A percentile compares a stretch with the other conserved stretches of the same genome.
Evolutionary conservation across 225 moss, liverwort and hornwort species (phyloP).

Genomic region (Sphagnum contortum): DNA sequence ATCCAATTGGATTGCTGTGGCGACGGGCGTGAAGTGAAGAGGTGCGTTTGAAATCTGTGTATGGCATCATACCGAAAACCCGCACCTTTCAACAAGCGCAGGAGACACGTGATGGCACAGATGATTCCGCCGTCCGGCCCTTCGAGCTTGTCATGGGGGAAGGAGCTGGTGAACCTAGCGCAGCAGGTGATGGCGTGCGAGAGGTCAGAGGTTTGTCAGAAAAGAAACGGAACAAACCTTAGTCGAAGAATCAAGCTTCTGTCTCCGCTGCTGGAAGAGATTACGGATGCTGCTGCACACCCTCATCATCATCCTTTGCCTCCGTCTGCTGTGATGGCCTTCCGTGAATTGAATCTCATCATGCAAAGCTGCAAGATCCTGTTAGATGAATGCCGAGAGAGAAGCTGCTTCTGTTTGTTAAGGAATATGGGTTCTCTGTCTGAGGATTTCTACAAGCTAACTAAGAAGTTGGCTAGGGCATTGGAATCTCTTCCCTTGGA

Average conservation of each 20-base stretch:
- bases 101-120: too few relatives aligned
- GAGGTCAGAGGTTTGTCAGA: too few relatives aligned
- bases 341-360: constrained; percentile 42
- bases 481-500: constrained; percentile 40
- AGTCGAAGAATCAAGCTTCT: constrained; percentile 27
- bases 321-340: constrained; percentile 26
- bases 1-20: too few relatives aligned
- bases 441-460: constrained; percentile 36
- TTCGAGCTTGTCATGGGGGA: too few relatives aligned
- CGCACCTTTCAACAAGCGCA: too few relatives aligned
- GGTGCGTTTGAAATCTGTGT: too few relatives aligned
- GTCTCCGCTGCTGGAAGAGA: constrained; percentile 48
- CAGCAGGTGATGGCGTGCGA: too few relatives aligned
- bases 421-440: constrained; percentile 34
- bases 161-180: too few relatives aligned
- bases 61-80: too few relatives aligned
- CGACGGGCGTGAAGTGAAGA: too few relatives aligned
- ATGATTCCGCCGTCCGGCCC: too few relatives aligned
- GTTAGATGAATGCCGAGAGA: constrained; percentile 47
- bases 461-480: constrained; percentile 23
- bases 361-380: constrained; percentile 34
- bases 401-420: constrained; percentile 41
- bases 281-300: constrained; percentile 15
- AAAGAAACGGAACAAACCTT: too few relatives aligned
- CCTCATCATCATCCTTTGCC: constrained; percentile 17